These are phyloP conservation scores for Hypoxylon lenormandii DNA, from an alignment of 495 filamentous ascomycete genomes.

Conservation along the genomic window DNA sequence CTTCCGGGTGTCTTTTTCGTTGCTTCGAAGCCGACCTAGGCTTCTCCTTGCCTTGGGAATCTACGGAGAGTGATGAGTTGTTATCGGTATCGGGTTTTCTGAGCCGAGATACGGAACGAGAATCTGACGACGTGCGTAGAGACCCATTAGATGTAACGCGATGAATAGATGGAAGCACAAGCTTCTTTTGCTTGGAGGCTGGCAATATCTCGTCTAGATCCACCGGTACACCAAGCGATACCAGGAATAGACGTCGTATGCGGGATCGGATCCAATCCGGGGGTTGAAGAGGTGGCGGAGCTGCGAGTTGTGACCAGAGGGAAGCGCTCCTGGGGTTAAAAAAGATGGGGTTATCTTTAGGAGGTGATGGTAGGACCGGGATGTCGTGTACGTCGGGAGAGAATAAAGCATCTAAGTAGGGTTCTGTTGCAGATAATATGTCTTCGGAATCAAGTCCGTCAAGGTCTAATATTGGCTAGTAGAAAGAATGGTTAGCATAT, in stretches of 20 bases:
- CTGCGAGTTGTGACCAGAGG: constrained; percentile 95
- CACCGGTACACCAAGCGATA: constrained; percentile 93
- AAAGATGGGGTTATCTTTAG: constrained; percentile 70
- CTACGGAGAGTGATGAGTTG: constrained; percentile 67
- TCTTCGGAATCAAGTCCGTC: constrained; percentile 67
- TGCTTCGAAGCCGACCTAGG: constrained; percentile 56
- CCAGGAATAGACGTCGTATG: constrained; percentile 94
- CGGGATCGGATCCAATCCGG: constrained; percentile 98
- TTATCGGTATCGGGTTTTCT: constrained; percentile 64
- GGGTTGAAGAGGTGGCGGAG: constrained; percentile 91
- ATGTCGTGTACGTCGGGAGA: constrained; percentile 63
- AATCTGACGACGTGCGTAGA: constrained; percentile 62
- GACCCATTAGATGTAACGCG: constrained; percentile 67
- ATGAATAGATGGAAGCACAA: constrained; percentile 87
- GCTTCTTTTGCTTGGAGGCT: constrained; percentile 96
- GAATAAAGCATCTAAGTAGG: constrained; percentile 69
- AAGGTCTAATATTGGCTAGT: constrained; percentile 78
- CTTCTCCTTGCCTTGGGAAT: constrained; percentile 63
- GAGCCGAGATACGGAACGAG: constrained; percentile 63
- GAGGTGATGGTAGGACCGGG: constrained; percentile 62
- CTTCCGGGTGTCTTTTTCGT: constrained; percentile 69
- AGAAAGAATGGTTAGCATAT: constrained; percentile 50
- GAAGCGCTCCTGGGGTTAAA: constrained; percentile 80
- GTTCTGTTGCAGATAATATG: constrained; percentile 63
- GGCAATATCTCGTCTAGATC: constrained; percentile 97